phyloP scores from a whole-genome alignment of 2,329 filamentous ascomycete genomes.

The Thyridium curvatum region DNA sequence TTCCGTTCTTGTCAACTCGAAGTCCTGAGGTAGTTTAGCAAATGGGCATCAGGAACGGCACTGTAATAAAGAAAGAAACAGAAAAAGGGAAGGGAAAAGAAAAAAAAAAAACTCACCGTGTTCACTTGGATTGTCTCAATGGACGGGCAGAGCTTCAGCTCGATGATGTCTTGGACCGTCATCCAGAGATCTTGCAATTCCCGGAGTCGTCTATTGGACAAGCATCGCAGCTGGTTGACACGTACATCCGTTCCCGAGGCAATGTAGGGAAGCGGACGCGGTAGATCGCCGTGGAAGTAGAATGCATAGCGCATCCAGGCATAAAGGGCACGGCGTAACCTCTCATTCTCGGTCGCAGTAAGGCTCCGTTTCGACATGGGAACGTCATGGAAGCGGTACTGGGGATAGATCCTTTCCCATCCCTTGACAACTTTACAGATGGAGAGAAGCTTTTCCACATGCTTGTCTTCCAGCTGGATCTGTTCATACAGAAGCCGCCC shows the following conservation, averaged over 20 bases:
- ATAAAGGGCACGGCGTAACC: constrained; percentile 44
- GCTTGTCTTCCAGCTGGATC: constrained; percentile 10
- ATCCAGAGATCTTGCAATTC: constrained; percentile 39
- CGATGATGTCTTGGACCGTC: constrained; percentile 36
- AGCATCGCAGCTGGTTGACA: constrained; percentile 33
- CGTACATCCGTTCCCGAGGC: constrained; percentile 24
- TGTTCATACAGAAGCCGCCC: constrained; percentile 4
- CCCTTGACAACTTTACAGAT: constrained; percentile 25
- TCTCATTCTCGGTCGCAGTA: constrained; percentile 31
- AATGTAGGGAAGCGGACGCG: constrained; percentile 12
- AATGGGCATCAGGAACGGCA: no score
- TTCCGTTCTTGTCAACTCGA: constrained; percentile 12
- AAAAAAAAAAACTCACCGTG: no score
- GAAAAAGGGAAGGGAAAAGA: no score
- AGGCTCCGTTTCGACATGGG: constrained; percentile 37
- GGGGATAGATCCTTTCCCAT: constrained; percentile 31
- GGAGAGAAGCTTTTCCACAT: constrained; percentile 21
- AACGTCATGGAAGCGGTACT: constrained; percentile 30
- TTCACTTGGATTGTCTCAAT: constrained; percentile 27
- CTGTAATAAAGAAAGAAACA: no score
- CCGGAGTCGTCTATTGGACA: constrained; percentile 35
- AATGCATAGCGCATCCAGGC: constrained; percentile 49
- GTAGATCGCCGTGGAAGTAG: constrained; percentile 41
- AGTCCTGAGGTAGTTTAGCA: constrained; percentile 9
- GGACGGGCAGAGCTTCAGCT: constrained; percentile 39